Percentiles rank a stretch among this genome's conserved stretches.
These are phyloP conservation scores for Solanum megistacrolobum DNA, from an alignment of 257 asterid species.

Conservation along the genomic window DNA sequence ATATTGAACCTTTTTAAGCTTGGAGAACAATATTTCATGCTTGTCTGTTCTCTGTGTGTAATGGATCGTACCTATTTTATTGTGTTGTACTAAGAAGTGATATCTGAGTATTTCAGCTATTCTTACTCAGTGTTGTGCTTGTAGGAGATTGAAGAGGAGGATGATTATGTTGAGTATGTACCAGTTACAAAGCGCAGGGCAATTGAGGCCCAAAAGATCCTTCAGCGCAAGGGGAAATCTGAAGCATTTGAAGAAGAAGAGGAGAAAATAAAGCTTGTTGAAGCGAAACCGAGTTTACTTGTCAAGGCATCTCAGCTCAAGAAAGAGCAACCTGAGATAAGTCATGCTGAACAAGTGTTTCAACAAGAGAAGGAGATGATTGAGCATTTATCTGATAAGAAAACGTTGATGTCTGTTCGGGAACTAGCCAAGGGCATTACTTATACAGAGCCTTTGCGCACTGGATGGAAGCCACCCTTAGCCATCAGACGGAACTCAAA, in stretches of 20 bases:
- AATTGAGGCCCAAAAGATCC: slow-evolving; percentile 60
- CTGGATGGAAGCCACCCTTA: slow-evolving; percentile 89
- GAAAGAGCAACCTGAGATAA: slow-evolving; percentile 77
- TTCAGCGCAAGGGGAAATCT: slow-evolving; percentile 59
- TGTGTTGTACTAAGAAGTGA: not conserved
- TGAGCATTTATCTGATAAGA: slow-evolving; percentile 68
- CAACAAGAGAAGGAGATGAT: slow-evolving; percentile 84
- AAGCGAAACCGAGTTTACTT: slow-evolving; percentile 72
- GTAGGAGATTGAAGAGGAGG: slow-evolving; percentile 51
- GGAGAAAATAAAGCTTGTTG: slow-evolving; percentile 51
- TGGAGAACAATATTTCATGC: not conserved
- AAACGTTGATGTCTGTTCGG: slow-evolving; percentile 77
- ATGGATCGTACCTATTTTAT: not conserved
- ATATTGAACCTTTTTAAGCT: not conserved
- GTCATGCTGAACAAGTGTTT: slow-evolving; percentile 60
- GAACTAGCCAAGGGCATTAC: slow-evolving; percentile 85
- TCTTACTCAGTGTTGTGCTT: not conserved
- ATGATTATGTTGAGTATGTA: slow-evolving; percentile 53
- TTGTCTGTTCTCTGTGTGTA: not conserved
- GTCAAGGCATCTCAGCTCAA: slow-evolving; percentile 68
- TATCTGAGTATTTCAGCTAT: not conserved
- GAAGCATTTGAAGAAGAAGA: slow-evolving; percentile 51
- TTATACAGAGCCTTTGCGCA: slow-evolving; percentile 52
- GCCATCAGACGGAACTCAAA: slow-evolving; percentile 54
- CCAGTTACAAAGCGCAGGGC: slow-evolving; percentile 78